These are phyloP conservation scores for Coriolopsis trogii DNA, from an alignment of 1,284 basidiomycete genomes.

Conservation along the genomic window DNA sequence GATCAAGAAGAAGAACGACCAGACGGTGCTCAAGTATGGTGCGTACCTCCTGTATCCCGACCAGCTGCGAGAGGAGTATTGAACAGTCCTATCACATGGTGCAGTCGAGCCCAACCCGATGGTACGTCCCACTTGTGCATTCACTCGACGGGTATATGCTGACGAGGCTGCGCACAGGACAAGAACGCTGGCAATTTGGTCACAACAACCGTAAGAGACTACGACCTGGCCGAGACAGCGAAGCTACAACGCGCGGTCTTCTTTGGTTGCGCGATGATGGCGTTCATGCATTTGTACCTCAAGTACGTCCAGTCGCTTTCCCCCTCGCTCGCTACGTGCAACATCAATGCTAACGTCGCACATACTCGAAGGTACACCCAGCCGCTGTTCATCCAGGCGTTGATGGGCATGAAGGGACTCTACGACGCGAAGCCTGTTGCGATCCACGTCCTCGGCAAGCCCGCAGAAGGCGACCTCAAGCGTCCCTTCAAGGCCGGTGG, in stretches of 20 bases:
- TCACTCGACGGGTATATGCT: neutral
- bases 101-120: constrained; percentile 67
- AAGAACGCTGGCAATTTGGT: constrained; percentile 79
- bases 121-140: constrained; percentile 42
- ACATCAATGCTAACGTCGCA: neutral
- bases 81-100: neutral
- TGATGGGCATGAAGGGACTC: constrained; percentile 88
- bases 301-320: constrained; percentile 39
- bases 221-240: constrained; percentile 87
- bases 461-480: constrained; percentile 86
- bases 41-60: constrained; percentile 29
- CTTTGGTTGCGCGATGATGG: constrained; percentile 87
- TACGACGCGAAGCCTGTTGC: constrained; percentile 85
- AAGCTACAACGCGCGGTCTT: constrained; percentile 85
- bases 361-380: constrained; percentile 68
- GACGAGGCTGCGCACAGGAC: constrained; percentile 44
- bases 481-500: constrained; percentile 87
- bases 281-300: constrained; percentile 86
- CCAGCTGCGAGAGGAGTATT: neutral
- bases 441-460: constrained; percentile 77
- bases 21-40: constrained; percentile 95
- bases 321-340: neutral
- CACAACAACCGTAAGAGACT: constrained; percentile 93
- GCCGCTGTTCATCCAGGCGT: constrained; percentile 87
- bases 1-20: constrained; percentile 95